phyloP scores from a whole-genome alignment of 2,329 filamentous ascomycete species.

The Venturia pyrina region DNA sequence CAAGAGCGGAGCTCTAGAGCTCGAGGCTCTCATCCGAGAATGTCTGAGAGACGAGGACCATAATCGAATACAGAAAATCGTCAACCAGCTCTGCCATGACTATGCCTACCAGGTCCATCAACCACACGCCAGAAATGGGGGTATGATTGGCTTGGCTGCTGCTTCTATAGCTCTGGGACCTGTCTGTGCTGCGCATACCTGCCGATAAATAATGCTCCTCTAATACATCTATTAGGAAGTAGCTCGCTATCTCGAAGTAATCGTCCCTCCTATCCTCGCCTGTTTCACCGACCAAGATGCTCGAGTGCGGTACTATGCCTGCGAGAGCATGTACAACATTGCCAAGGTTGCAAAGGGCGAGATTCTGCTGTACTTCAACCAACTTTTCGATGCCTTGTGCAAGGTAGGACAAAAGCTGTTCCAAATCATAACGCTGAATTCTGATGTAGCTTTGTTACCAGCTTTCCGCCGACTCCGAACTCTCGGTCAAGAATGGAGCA shows the following conservation, averaged over 20 bases:
- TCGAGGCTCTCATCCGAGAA: conserved; percentile 85
- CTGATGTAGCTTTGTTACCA: conserved; percentile 27
- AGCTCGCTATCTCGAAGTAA: conserved; percentile 81
- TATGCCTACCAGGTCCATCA: conserved; percentile 97
- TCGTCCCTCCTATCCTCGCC: conserved; percentile 90
- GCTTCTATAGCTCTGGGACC: conserved; percentile 90
- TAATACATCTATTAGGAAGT: conserved; percentile 55
- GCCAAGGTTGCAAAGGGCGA: conserved; percentile 98
- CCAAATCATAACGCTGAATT: background rate
- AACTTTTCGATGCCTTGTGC: conserved; percentile 93
- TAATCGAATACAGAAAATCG: conserved; percentile 71
- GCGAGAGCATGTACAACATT: conserved; percentile 99
- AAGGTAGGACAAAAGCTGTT: conserved; percentile 49
- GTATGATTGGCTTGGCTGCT: conserved; percentile 87
- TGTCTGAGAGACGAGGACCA: conserved; percentile 67
- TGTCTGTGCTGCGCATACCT: conserved; percentile 44
- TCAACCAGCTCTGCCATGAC: conserved; percentile 93
- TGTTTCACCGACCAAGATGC: conserved; percentile 99
- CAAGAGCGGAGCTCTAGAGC: conserved; percentile 90
- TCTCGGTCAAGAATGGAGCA: conserved; percentile 96
- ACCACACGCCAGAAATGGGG: conserved; percentile 91
- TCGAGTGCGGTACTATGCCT: conserved; percentile 92
- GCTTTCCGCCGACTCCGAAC: conserved; percentile 90
- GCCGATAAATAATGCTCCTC: background rate
- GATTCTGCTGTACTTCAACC: conserved; percentile 94